phyloP scores from a whole-genome alignment of 108 stramenopile species.

The Skeletonema marinoi region DNA sequence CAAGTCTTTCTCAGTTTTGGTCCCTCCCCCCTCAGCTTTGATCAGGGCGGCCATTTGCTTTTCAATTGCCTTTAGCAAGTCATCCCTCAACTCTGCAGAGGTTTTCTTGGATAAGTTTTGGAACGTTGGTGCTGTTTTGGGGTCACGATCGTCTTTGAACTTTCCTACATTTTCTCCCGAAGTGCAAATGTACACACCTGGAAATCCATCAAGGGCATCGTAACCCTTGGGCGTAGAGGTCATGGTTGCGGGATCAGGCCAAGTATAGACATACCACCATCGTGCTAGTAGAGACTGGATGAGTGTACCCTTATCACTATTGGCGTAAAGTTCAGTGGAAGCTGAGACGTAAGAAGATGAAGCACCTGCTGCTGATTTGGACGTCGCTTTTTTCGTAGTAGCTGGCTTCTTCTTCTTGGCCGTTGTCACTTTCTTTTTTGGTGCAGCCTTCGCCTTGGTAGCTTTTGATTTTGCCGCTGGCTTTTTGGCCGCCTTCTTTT shows the following conservation, averaged over 20 bases:
- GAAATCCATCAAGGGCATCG: constrained; percentile 93
- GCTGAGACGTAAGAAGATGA: constrained; percentile 52
- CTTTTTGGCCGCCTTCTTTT: constrained; percentile 30
- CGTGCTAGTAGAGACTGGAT: constrained; percentile 87
- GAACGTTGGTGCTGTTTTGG: constrained; percentile 61
- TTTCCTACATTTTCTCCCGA: constrained; percentile 75
- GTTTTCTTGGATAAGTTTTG: constrained; percentile 69
- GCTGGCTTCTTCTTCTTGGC: constrained; percentile 48
- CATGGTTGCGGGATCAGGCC: constrained; percentile 70
- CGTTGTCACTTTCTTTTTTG: constrained; percentile 19
- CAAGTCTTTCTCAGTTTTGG: constrained; percentile 73
- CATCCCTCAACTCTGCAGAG: constrained; percentile 67
- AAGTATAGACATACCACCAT: constrained; percentile 96
- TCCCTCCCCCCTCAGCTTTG: constrained; percentile 69
- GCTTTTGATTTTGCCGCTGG: constrained; percentile 32
- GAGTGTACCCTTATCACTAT: constrained; percentile 81
- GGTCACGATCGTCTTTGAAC: constrained; percentile 75
- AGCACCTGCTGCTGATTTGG: constrained; percentile 31
- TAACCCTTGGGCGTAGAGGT: constrained; percentile 73
- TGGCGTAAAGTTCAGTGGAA: constrained; percentile 47
- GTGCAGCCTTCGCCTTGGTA: constrained; percentile 38
- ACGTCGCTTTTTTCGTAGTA: constrained; percentile 9
- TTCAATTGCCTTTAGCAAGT: constrained; percentile 68
- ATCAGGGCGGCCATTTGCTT: constrained; percentile 72
- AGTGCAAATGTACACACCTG: constrained; percentile 91